Evolutionary conservation across 768 basidiomycete genomes (phyloP), one percentile per base, ranked within the genome.

Genomic region (Tulasnella sp.): DNA sequence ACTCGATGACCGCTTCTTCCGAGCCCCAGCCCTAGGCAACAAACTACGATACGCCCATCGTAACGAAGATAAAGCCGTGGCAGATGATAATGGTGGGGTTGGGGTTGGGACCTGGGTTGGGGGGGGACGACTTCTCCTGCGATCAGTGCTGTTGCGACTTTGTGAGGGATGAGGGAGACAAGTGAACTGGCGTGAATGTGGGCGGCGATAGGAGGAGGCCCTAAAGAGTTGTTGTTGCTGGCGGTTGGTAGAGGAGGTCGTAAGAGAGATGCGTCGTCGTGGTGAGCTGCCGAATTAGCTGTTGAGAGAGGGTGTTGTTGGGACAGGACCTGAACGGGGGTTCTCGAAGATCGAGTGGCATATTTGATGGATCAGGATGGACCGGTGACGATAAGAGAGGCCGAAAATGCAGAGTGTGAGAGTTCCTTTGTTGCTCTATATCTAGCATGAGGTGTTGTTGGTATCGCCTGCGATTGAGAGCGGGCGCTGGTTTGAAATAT

Each of bases 1-100:
- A 93, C 92, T 90, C 93, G 78, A 93, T 93, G 20, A 94, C 93
- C 0, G 93, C 94, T 85, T 96, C 94, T 83, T 92, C 94, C 73
- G 95, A 87, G 84, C 93, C 94, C 79, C 94, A 88, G 82, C 92
- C 89, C 72, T 95, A 89, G 80, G 91, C 90, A 84, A 94, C 92
- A 77, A 95, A 88, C 85, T 94, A 95, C 18, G 93, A 93, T 79
- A 92, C 94, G 6, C 12, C 6, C 42, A 12, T 4, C 42, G 12
- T 9, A 42, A 12, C 42, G 42, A 42, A 42, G 42, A 12, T 42
- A 12, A 42, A 5, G 42, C 42, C 12, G 42, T 42, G 12, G 42
- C 42, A 42, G 42, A 42, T 42, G 42, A 42, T 4, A 12, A 42
- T 42, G 42, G 11, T 46, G 44, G 44, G 42, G 12, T 42, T 42